Base-by-base conservation (phyloP, 805 yeast genomes). In the Yueomyces sp. region DNA sequence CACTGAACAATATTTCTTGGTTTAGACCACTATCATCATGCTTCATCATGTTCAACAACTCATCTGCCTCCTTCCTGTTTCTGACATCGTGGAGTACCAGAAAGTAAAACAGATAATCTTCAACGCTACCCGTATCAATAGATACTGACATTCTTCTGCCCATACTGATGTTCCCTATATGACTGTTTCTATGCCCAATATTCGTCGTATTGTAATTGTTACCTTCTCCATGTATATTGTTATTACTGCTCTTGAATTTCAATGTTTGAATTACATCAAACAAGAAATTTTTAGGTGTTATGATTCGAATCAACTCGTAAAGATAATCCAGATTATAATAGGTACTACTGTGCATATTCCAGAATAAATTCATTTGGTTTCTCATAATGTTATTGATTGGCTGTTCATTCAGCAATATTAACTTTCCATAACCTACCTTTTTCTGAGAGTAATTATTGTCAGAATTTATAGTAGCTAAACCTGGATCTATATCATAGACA, bases 261-360 rank as follows among this genome's bases (percentile, higher is more conserved):
- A 61, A 44, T 5, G 59, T 55, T 41, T 49, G 47, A 28, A 59
- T 43, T 2, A 57, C 53, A 44, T 58, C 63, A 7, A 41, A 38
- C 19, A 61, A 42, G 38, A 61, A 61, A 26, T 43, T 50, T 26
- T 42, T 49, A 1, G 64, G 63, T 1, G 60, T 49, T 1, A 59
- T 48, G n/a, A 61, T 37, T 26, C 51, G 39, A n/a, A 60, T 52
- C 8, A 61, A 46, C 31, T 54, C 56, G 19, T 47, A 44, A 41
- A 61, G 39, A 42, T 57, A 61, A 43, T 61, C 65, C 28, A 57
- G 43, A 40, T 61, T 61, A 40, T 57, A 61, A 45, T 57, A 61
- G 3, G 64, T 60, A 45, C 65, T 60, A 36, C 65, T 61, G 42
- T 61, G 65, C 40, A 61, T 43, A 47, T 55, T 60, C 65, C 65